These are phyloP conservation scores for Primulina eburnea DNA, from an alignment of 257 asterid genomes.

Conservation along the genomic window DNA sequence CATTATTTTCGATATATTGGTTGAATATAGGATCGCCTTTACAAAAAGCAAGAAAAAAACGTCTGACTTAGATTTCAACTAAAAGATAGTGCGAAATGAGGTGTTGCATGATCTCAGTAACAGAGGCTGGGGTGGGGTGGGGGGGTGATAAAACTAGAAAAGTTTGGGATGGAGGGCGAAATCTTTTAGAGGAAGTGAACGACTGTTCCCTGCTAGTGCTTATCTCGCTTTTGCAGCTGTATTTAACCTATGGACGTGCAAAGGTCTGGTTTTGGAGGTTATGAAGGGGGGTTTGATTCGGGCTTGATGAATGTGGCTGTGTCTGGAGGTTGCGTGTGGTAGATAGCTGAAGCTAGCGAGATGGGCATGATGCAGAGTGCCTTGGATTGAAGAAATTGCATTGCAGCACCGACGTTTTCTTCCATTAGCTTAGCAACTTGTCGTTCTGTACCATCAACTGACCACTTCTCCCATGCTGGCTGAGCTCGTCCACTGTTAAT, in stretches of 20 bases:
- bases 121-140: neutral
- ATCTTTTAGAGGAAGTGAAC: neutral
- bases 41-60: conserved; percentile 25
- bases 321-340: conserved; percentile 76
- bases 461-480: conserved; percentile 99
- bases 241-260: neutral
- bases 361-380: conserved; percentile 97
- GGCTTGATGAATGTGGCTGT: conserved; percentile 53
- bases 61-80: conserved; percentile 41
- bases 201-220: neutral
- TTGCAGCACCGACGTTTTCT: conserved; percentile 95
- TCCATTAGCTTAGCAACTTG: conserved; percentile 99
- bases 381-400: conserved; percentile 96
- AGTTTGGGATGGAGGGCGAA: conserved; percentile 2
- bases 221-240: neutral
- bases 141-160: neutral
- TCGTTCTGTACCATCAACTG: conserved; percentile 92
- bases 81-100: conserved; percentile 22
- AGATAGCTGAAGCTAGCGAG: conserved; percentile 89
- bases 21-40: conserved; percentile 30
- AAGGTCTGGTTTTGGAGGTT: conserved; percentile 15
- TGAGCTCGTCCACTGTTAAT: conserved; percentile 59
- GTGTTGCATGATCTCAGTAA: neutral
- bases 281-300: conserved; percentile 65
- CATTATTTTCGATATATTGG: conserved; percentile 36